Evolutionary conservation across 495 filamentous ascomycete species (phyloP).

Genomic region (Neurospora sp.): DNA sequence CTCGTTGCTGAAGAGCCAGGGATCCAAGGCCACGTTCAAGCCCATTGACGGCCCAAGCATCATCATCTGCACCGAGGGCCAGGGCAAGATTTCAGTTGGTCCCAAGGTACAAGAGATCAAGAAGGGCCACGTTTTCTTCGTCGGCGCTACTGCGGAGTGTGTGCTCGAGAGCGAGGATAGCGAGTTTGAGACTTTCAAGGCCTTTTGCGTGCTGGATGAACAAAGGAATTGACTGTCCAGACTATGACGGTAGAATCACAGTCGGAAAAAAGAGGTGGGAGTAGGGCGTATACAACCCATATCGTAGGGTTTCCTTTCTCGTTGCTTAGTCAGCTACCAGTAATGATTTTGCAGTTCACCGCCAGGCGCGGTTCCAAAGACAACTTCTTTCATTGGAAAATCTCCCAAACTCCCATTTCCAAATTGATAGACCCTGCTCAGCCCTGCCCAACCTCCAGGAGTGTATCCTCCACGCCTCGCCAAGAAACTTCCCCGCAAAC

Average conservation of each 20-base stretch:
- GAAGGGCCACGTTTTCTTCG: slow-evolving; percentile 78
- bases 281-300: neutral
- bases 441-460: neutral
- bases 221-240: slow-evolving; percentile 9
- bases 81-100: slow-evolving; percentile 75
- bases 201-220: slow-evolving; percentile 75
- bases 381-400: neutral
- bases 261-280: neutral
- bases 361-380: neutral
- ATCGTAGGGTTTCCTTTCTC: neutral
- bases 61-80: slow-evolving; percentile 75
- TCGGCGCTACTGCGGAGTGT: slow-evolving; percentile 81
- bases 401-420: neutral
- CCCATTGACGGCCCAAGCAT: slow-evolving; percentile 82
- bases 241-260: neutral
- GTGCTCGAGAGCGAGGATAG: slow-evolving; percentile 61
- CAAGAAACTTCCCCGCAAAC: neutral
- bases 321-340: neutral
- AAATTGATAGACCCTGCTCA: neutral
- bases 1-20: slow-evolving; percentile 57
- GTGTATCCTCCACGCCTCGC: neutral
- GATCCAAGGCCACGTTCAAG: slow-evolving; percentile 78
- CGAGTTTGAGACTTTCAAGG: slow-evolving; percentile 81
- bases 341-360: neutral
- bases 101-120: slow-evolving; percentile 53